A percentile compares a stretch with the other conserved stretches of the same genome.
Evolutionary conservation across 73 alveolate genomes (phyloP).

Genomic region (Effrenium voratum): DNA sequence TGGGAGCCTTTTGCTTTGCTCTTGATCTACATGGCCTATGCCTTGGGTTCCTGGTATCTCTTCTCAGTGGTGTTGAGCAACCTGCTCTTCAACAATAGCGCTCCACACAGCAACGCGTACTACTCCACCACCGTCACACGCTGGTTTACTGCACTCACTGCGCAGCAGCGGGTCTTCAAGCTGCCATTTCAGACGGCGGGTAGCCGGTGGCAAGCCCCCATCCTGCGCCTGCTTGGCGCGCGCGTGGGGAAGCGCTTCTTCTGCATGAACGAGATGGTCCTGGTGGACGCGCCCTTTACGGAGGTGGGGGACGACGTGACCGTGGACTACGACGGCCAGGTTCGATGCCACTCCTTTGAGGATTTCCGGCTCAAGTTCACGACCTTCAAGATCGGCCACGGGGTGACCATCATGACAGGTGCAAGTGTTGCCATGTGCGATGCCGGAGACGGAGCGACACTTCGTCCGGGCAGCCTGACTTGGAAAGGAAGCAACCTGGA

Average conservation of each 20-base stretch:
- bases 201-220: constrained; percentile 36
- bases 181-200: constrained; percentile 37
- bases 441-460: constrained; percentile 21
- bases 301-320: constrained; percentile 18
- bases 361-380: constrained; percentile 19
- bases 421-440: constrained; percentile 32
- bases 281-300: constrained; percentile 39
- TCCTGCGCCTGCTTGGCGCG: constrained; percentile 19
- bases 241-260: constrained; percentile 43
- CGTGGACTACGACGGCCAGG: constrained; percentile 18
- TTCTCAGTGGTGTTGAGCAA: constrained; percentile 41
- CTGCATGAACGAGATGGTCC: constrained; percentile 35
- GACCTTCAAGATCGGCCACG: background rate
- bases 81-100: constrained; percentile 7
- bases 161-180: constrained; percentile 37
- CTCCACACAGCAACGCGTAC: constrained; percentile 33
- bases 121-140: constrained; percentile 41
- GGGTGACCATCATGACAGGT: constrained; percentile 47
- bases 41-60: constrained; percentile 52
- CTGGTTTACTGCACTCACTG: background rate
- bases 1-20: constrained; percentile 34
- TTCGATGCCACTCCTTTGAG: constrained; percentile 18
- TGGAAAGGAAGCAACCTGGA: constrained; percentile 31
- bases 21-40: constrained; percentile 37
- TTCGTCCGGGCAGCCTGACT: constrained; percentile 1